These are phyloP conservation scores for Salix suchowensis DNA, from an alignment of 345 rosid species.

Conservation along the genomic window DNA sequence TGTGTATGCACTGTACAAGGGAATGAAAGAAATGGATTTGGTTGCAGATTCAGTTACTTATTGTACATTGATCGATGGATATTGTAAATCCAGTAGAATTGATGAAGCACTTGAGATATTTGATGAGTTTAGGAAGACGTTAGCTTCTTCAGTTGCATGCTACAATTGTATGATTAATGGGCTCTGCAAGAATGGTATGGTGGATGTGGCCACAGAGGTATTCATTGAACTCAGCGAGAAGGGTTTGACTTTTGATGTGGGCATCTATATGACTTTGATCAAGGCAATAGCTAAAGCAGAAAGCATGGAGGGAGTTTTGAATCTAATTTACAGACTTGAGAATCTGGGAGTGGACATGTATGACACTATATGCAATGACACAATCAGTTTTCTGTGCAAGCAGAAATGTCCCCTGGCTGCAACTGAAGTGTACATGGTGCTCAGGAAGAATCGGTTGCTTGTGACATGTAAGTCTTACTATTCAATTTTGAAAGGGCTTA, in stretches of 20 bases:
- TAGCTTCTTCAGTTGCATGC: constrained; percentile 48
- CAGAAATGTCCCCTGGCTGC: constrained; percentile 41
- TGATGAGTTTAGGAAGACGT: constrained; percentile 56
- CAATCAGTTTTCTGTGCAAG: constrained; percentile 56
- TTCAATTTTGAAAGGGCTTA: constrained; percentile 34
- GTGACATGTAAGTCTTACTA: constrained; percentile 40
- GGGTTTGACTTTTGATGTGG: constrained; percentile 39
- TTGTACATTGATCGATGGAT: constrained; percentile 54
- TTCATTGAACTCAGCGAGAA: constrained; percentile 50
- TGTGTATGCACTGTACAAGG: constrained; percentile 51
- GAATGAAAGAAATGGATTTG: constrained; percentile 56
- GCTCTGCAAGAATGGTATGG: constrained; percentile 56
- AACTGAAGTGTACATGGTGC: constrained; percentile 41
- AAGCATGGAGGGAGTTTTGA: constrained; percentile 46
- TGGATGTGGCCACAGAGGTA: constrained; percentile 54
- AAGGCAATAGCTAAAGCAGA: constrained; percentile 33
- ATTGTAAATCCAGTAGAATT: constrained; percentile 52
- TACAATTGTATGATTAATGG: constrained; percentile 57
- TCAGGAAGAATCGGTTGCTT: constrained; percentile 39
- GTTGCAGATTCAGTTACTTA: constrained; percentile 55
- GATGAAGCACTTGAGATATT: constrained; percentile 75
- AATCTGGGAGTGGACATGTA: constrained; percentile 27
- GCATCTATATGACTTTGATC: constrained; percentile 38
- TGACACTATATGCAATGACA: constrained; percentile 38
- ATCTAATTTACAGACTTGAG: constrained; percentile 42